A percentile compares a stretch with the other conserved stretches of the same genome.
Conservation (phyloP, 805 yeast species). For the Lipomyces yamadae region DNA sequence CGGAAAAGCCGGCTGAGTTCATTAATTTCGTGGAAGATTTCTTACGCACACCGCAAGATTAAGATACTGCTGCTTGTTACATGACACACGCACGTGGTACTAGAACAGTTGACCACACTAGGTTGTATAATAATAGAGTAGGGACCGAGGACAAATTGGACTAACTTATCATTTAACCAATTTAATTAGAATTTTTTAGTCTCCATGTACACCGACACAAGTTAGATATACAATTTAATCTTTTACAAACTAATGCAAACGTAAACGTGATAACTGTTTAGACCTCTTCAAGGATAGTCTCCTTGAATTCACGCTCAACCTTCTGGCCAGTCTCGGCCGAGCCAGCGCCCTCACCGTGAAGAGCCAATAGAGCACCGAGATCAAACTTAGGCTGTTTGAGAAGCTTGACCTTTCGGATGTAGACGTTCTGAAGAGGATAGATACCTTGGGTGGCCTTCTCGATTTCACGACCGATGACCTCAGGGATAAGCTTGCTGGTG, state of each 20-base stretch:
- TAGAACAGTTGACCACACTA: no score
- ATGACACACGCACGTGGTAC: not conserved
- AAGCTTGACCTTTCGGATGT: slow-evolving; percentile 98
- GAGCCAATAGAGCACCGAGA: slow-evolving; percentile 91
- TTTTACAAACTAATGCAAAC: slow-evolving; percentile 20
- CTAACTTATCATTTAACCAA: slow-evolving; percentile 13
- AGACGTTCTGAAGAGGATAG: slow-evolving; percentile 98
- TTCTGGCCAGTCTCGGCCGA: slow-evolving; percentile 98
- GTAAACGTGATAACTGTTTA: slow-evolving; percentile 50
- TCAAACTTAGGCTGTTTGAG: slow-evolving; percentile 99
- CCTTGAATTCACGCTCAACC: slow-evolving; percentile 94
- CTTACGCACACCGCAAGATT: slow-evolving; percentile 49
- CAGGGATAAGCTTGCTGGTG: slow-evolving; percentile 96
- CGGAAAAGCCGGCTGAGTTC: slow-evolving; percentile 83
- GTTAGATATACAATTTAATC: slow-evolving; percentile 18
- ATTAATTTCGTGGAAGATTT: slow-evolving; percentile 65
- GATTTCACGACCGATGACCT: slow-evolving; percentile 97
- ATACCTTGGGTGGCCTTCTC: slow-evolving; percentile 93
- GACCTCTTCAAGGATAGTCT: slow-evolving; percentile 96
- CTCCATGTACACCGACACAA: slow-evolving; percentile 21
- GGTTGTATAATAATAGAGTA: not conserved
- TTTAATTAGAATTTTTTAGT: slow-evolving; percentile 26
- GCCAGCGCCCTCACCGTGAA: slow-evolving; percentile 93
- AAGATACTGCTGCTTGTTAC: not conserved
- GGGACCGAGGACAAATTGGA: not conserved